phyloP scores from a whole-genome alignment of 1,139 yeast genomes.

The Magnusiomyces ingens region DNA sequence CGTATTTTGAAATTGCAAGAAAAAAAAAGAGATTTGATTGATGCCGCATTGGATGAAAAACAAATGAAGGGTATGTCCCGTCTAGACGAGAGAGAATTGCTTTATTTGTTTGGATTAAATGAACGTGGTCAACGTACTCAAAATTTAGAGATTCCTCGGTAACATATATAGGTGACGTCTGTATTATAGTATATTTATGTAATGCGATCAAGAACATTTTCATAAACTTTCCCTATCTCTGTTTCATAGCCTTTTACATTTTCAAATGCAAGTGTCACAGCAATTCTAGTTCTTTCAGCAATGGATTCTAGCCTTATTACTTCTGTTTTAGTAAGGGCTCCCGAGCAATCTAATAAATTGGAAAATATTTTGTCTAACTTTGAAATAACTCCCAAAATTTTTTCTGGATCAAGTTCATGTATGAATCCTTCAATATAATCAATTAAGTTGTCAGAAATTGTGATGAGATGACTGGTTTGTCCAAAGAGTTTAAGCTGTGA shows the following conservation, averaged over 20 bases:
- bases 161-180: no score
- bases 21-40: constrained; percentile 66
- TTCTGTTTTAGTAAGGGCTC: constrained; percentile 21
- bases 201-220: constrained; percentile 14
- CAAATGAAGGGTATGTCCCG: constrained; percentile 59
- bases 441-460: constrained; percentile 58
- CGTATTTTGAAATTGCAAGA: constrained; percentile 73
- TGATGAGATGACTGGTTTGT: constrained; percentile 54
- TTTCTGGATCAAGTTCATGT: constrained; percentile 24
- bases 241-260: constrained; percentile 17
- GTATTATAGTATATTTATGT: constrained; percentile 11
- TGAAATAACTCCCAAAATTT: neutral
- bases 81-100: constrained; percentile 64
- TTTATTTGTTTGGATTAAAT: constrained; percentile 65
- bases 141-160: constrained; percentile 4
- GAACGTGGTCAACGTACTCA: constrained; percentile 7
- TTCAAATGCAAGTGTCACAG: constrained; percentile 10
- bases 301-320: constrained; percentile 25
- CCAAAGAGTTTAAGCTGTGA: constrained; percentile 38
- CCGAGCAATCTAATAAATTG: constrained; percentile 17
- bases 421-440: constrained; percentile 39
- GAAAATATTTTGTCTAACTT: constrained; percentile 25
- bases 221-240: constrained; percentile 20
- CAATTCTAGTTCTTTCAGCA: constrained; percentile 27
- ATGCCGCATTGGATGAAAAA: constrained; percentile 73